Evolutionary conservation across 257 asterid species (phyloP).

Genomic region (Mentha longifolia): DNA sequence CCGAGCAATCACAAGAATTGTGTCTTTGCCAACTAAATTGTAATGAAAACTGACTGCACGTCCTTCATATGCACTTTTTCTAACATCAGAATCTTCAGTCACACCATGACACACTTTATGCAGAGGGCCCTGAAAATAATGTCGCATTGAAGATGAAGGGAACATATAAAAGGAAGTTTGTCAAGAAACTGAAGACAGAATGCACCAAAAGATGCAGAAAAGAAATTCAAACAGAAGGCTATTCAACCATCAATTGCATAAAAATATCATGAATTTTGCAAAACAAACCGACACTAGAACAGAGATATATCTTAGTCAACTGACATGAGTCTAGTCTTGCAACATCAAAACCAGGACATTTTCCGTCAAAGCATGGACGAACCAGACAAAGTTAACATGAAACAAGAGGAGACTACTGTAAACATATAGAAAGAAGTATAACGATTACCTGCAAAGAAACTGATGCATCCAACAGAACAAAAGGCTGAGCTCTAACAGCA

Average conservation of each 20-base stretch:
- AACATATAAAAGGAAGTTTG: neutral
- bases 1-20: constrained; percentile 81
- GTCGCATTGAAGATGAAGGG: constrained; percentile 9
- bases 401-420: neutral
- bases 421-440: constrained; percentile 5
- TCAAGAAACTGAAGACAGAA: neutral
- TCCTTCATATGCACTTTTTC: constrained; percentile 60
- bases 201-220: neutral
- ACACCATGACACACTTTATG: constrained; percentile 48
- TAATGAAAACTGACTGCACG: constrained; percentile 81
- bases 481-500: constrained; percentile 81
- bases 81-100: constrained; percentile 45
- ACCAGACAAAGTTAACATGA: neutral
- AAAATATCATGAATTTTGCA: neutral
- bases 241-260: neutral
- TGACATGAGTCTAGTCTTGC: neutral
- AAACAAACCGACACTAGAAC: constrained; percentile 3
- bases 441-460: constrained; percentile 75
- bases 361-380: neutral
- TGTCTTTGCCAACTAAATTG: constrained; percentile 73
- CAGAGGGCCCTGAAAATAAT: constrained; percentile 73
- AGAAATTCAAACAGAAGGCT: constrained; percentile 14
- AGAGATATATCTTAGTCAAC: neutral
- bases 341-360: constrained; percentile 13
- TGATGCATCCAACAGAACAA: constrained; percentile 72